A percentile compares a stretch with the other conserved stretches of the same genome.
These are phyloP conservation scores for Fraxinus albicans DNA, from an alignment of 305 asterid species.

Conservation along the genomic window DNA sequence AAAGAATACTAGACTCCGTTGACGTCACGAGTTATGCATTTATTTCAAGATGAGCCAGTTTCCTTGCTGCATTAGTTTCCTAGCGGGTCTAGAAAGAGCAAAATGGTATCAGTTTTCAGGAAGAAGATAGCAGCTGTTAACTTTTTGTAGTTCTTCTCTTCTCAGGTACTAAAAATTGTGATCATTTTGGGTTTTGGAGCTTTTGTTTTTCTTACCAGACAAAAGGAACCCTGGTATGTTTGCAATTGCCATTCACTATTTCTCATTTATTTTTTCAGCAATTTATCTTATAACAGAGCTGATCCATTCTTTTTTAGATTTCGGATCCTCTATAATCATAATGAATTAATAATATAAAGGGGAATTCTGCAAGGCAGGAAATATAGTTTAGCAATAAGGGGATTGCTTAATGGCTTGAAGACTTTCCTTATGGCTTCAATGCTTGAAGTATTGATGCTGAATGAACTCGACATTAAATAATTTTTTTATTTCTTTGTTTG, in stretches of 20 bases:
- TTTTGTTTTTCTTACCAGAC: constrained; percentile 75
- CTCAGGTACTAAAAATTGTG: constrained; percentile 65
- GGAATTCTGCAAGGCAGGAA: background rate
- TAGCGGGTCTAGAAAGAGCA: background rate
- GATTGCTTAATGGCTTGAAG: background rate
- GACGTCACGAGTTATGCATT: background rate
- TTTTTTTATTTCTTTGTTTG: background rate
- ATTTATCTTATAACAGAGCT: background rate
- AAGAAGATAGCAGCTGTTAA: background rate
- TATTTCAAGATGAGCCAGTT: background rate
- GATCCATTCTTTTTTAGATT: background rate
- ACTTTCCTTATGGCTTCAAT: background rate
- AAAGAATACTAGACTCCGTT: background rate
- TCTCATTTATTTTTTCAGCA: background rate
- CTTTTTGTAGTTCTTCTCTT: constrained; percentile 14
- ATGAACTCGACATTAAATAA: background rate
- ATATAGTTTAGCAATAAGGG: background rate
- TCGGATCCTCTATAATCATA: background rate
- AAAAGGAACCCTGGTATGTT: constrained; percentile 70
- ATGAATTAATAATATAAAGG: background rate
- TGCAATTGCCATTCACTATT: background rate
- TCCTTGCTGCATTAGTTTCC: background rate
- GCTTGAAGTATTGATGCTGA: background rate
- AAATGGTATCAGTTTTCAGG: background rate
- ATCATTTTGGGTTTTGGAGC: constrained; percentile 73